Conservation (phyloP, 768 basidiomycete genomes). For the Panellus pusillus region DNA sequence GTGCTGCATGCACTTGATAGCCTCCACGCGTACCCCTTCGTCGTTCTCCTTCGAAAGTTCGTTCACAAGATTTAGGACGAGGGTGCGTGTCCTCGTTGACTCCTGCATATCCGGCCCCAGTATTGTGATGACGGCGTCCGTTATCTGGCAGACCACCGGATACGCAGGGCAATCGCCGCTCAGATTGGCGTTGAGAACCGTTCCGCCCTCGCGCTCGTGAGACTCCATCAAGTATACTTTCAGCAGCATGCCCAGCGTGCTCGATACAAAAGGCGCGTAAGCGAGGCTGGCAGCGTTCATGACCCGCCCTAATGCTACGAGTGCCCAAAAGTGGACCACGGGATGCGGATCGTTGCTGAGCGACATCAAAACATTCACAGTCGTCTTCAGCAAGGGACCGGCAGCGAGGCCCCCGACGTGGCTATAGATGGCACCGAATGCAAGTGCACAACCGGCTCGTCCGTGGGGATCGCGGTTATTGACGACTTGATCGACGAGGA, state of each 20-base stretch:
- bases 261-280: constrained; percentile 85
- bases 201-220: constrained; percentile 92
- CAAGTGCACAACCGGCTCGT: constrained; percentile 90
- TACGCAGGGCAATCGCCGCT: constrained; percentile 92
- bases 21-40: constrained; percentile 87
- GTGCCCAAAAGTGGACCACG: constrained; percentile 91
- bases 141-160: constrained; percentile 86
- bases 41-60: constrained; percentile 86
- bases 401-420: constrained; percentile 95
- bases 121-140: constrained; percentile 91
- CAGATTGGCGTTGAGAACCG: constrained; percentile 76
- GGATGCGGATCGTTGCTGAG: constrained; percentile 96
- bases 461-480: constrained; percentile 91
- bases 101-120: constrained; percentile 96
- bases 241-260: constrained; percentile 86
- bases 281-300: constrained; percentile 90
- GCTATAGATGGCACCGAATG: constrained; percentile 89
- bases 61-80: constrained; percentile 82
- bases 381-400: constrained; percentile 91
- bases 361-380: constrained; percentile 93
- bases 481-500: constrained; percentile 90
- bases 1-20: constrained; percentile 95
- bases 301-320: constrained; percentile 82
- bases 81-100: constrained; percentile 70
- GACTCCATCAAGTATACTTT: constrained; percentile 88